Percentiles rank a stretch among this genome's conserved stretches.
These are phyloP conservation scores for Silene latifolia DNA, from an alignment of 148 eudicot species.

Conservation along the genomic window DNA sequence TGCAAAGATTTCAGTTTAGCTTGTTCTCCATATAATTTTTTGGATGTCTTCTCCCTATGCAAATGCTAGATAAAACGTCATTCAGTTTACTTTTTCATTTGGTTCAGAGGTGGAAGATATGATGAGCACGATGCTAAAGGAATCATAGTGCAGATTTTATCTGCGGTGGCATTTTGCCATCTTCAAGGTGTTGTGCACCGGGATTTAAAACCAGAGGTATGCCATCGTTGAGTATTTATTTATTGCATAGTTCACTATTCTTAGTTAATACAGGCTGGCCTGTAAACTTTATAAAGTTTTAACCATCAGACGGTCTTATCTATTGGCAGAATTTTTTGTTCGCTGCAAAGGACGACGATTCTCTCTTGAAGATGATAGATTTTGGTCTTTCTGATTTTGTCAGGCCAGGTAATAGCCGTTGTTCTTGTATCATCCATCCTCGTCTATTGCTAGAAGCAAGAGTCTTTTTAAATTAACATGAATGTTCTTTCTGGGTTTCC, in stretches of 20 bases:
- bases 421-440: neutral
- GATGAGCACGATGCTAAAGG: slow-evolving; percentile 80
- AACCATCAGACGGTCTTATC: slow-evolving; percentile 15
- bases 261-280: neutral
- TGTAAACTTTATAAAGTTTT: slow-evolving; percentile 9
- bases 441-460: neutral
- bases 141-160: slow-evolving; percentile 68
- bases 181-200: slow-evolving; percentile 98
- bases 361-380: slow-evolving; percentile 83
- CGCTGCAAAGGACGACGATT: slow-evolving; percentile 69
- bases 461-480: neutral
- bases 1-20: slow-evolving; percentile 3
- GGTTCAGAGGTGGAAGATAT: slow-evolving; percentile 86
- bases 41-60: neutral
- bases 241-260: slow-evolving; percentile 7
- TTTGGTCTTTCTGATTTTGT: slow-evolving; percentile 91
- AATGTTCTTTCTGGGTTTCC: neutral
- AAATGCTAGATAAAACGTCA: neutral
- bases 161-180: slow-evolving; percentile 87
- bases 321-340: slow-evolving; percentile 92
- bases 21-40: neutral
- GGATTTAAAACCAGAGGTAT: slow-evolving; percentile 95
- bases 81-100: slow-evolving; percentile 6
- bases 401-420: slow-evolving; percentile 65
- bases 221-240: neutral